Evolutionary conservation across 177 flowering plant genomes (phyloP).

Genomic region (Telopea speciosissima): DNA sequence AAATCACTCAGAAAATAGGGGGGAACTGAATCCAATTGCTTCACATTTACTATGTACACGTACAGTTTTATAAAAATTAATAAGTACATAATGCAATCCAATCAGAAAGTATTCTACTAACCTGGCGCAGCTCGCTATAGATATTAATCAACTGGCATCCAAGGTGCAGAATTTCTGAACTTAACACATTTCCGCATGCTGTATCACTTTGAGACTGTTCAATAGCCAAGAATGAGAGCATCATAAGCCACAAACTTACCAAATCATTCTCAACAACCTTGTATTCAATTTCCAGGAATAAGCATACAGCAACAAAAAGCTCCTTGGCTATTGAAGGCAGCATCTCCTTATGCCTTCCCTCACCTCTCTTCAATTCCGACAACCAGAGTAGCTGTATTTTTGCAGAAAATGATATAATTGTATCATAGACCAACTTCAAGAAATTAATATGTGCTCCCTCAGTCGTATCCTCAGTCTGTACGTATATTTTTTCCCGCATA

Average conservation of each 20-base stretch:
- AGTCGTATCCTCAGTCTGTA: slow-evolving; percentile 60
- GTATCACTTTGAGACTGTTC: slow-evolving; percentile 23
- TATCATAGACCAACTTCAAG: slow-evolving; percentile 42
- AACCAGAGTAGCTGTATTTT: slow-evolving; percentile 23
- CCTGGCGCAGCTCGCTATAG: slow-evolving; percentile 92
- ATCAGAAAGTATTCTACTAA: slow-evolving; percentile 25
- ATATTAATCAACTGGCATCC: slow-evolving; percentile 61
- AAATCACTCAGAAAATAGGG: too few species aligned
- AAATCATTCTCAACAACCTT: slow-evolving; percentile 62
- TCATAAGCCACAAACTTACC: slow-evolving; percentile 54
- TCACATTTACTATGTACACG: too few species aligned
- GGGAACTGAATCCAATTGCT: too few species aligned
- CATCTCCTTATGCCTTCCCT: slow-evolving; percentile 10
- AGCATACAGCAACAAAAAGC: slow-evolving; percentile 40
- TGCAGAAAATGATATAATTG: slow-evolving; percentile 32
- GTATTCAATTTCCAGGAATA: slow-evolving; percentile 70
- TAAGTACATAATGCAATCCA: neutral
- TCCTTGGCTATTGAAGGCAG: slow-evolving; percentile 42
- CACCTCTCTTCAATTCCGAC: slow-evolving; percentile 17
- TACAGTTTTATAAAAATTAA: too few species aligned
- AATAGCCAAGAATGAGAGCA: slow-evolving; percentile 41
- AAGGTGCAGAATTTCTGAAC: slow-evolving; percentile 33
- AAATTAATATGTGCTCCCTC: slow-evolving; percentile 57
- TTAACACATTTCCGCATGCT: slow-evolving; percentile 21
- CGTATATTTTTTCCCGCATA: slow-evolving; percentile 46